A percentile compares a stretch with the other conserved stretches of the same genome.
phyloP scores from a whole-genome alignment of 352 stramenopile species.

The Phytophthora citrophthora region DNA sequence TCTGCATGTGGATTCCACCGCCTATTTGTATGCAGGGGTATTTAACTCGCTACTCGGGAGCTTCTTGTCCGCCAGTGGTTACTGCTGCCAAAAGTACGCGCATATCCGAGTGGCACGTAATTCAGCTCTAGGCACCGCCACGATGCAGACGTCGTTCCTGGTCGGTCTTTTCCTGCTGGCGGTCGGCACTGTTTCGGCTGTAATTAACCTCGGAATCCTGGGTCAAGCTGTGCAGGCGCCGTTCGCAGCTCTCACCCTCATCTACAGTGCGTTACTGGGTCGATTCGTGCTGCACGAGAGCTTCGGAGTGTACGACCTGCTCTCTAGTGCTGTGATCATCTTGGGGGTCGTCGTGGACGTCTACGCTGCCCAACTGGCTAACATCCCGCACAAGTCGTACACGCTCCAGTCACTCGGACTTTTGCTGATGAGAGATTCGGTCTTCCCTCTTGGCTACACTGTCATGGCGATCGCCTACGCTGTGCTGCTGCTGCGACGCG shows the following conservation, averaged over 20 bases:
- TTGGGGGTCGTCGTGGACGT: constrained; percentile 68
- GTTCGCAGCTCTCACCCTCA: constrained; percentile 82
- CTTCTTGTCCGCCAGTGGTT: constrained; percentile 80
- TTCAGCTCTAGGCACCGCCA: constrained; percentile 57
- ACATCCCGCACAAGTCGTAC: constrained; percentile 55
- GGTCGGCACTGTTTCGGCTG: constrained; percentile 71
- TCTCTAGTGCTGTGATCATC: constrained; percentile 72
- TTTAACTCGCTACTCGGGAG: constrained; percentile 79
- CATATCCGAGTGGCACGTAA: constrained; percentile 62
- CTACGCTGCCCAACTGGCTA: constrained; percentile 54
- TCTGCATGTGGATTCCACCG: constrained; percentile 27
- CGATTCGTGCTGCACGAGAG: constrained; percentile 67
- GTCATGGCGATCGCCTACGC: constrained; percentile 55
- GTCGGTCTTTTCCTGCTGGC: constrained; percentile 64
- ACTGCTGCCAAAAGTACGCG: constrained; percentile 82
- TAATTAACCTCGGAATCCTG: constrained; percentile 77
- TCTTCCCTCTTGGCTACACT: constrained; percentile 64
- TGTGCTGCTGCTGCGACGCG: constrained; percentile 57
- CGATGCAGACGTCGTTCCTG: constrained; percentile 67
- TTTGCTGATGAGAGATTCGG: constrained; percentile 60
- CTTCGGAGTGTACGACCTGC: constrained; percentile 53
- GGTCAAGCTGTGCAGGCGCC: constrained; percentile 78
- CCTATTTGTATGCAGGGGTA: constrained; percentile 72
- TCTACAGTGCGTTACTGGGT: constrained; percentile 77
- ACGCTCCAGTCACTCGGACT: constrained; percentile 57